Base-by-base conservation (phyloP, 495 filamentous ascomycete genomes). In the Daldinia concentrica region DNA sequence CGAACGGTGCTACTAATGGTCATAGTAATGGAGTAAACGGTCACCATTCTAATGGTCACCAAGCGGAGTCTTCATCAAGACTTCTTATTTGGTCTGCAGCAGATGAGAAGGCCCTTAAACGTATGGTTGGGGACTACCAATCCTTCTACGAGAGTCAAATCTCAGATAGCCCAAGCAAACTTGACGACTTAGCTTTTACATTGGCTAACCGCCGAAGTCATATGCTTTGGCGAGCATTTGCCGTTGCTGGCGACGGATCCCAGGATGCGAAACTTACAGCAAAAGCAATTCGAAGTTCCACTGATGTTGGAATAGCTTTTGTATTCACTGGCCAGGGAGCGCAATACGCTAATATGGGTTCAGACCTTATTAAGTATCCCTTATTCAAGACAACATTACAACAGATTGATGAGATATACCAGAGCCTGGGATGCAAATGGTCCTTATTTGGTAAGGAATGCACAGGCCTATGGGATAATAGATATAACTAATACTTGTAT, bases 321-420 rank as follows among this genome's bases (percentile, higher is more conserved):
- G 74, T 83, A 6, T 83, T 82, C 57, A 82, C 76, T 3, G 81
- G 81, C 4, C 81, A 82, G 52, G 81, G 81, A 6, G 81, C 81
- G 14, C 83, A 87, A 62, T 88, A 83, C 76, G 27, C 69, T 15
- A 73, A 69, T 5, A 89, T 89, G 86, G 86, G 84, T 1, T 66
- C 75, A 4, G 80, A 79, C 32, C 77, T 87, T 1, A 62, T 82
- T 12, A 30, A 72, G 2, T 79, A 75, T 24, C 62, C 78, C 4
- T 7, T 65, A 0, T 79, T 75, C 43, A 34, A 69, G 6, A 14
- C 51, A 3, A 74, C 59, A 0, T 41, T 84, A 4, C 39, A 65
- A n/a, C 27, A 64, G 1, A 57, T 74, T 6, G 76, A 80, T 12
- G 56, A 54, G 17, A 69, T 71, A 67, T 76, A 76, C 36, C 11